Percentiles rank a stretch among this genome's conserved stretches.
phyloP scores from a whole-genome alignment of 495 filamentous ascomycete genomes.

The Tuber indicum region DNA sequence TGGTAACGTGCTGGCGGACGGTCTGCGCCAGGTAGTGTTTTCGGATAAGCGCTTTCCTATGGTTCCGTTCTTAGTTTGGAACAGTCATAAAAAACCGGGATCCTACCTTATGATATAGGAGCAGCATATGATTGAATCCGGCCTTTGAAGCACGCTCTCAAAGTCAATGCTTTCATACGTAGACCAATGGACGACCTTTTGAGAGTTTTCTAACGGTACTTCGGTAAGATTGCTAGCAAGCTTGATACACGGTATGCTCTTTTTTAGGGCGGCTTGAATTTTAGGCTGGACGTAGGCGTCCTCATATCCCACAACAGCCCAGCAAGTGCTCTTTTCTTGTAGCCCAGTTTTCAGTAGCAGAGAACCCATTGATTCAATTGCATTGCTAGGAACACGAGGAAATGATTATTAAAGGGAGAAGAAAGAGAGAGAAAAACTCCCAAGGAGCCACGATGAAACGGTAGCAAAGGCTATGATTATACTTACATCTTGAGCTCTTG shows the following conservation, averaged over 20 bases:
- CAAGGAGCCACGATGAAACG: not conserved
- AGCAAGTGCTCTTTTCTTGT: constrained; percentile 45
- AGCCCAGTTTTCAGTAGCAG: not conserved
- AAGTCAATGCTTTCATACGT: constrained; percentile 85
- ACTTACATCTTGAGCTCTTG: constrained; percentile 88
- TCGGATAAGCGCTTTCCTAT: constrained; percentile 87
- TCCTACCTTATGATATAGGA: constrained; percentile 65
- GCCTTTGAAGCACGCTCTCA: constrained; percentile 57
- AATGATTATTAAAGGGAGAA: constrained; percentile 3
- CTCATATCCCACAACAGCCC: constrained; percentile 74
- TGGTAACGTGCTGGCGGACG: constrained; percentile 69
- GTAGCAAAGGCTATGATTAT: constrained; percentile 38
- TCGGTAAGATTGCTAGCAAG: constrained; percentile 1
- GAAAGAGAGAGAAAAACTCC: not conserved
- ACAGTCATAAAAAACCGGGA: not conserved
- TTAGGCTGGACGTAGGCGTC: constrained; percentile 80
- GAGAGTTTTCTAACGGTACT: not conserved
- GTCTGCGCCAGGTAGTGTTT: constrained; percentile 88
- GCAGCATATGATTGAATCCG: constrained; percentile 57
- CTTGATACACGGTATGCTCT: constrained; percentile 50
- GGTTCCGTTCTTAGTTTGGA: constrained; percentile 5
- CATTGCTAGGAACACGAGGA: not conserved
- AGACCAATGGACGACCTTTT: constrained; percentile 66
- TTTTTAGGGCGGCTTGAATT: constrained; percentile 62
- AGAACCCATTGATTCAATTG: not conserved